Conservation (phyloP, 2,329 filamentous ascomycete genomes). For the Paecilomyces sp. region DNA sequence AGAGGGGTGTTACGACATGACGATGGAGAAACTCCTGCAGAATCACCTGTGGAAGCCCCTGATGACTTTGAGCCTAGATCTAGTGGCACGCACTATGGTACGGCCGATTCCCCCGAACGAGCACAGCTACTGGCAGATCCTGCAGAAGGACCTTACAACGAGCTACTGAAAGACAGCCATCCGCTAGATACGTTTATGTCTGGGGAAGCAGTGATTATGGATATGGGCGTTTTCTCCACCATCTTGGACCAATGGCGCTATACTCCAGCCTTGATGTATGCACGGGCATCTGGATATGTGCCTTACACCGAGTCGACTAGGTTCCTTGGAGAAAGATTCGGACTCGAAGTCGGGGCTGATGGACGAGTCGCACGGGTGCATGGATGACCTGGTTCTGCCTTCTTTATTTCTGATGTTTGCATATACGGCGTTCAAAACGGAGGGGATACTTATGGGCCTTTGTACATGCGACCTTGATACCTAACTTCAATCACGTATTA, state of each 20-base stretch:
- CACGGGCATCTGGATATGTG: constrained; percentile 16
- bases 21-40: constrained; percentile 1
- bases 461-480: background rate
- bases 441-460: background rate
- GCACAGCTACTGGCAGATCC: constrained; percentile 28
- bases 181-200: constrained; percentile 31
- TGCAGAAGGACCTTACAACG: constrained; percentile 13
- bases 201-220: constrained; percentile 30
- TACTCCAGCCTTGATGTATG: constrained; percentile 12
- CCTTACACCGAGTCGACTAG: constrained; percentile 28
- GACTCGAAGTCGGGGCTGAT: constrained; percentile 27
- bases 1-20: constrained; percentile 43
- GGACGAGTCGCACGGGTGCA: constrained; percentile 25
- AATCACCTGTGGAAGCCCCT: constrained; percentile 26
- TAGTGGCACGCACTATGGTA: constrained; percentile 4
- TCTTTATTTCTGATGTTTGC: background rate
- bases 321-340: constrained; percentile 30
- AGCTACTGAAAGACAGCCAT: constrained; percentile 19
- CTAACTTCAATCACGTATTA: background rate
- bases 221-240: constrained; percentile 26
- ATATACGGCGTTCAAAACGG: background rate
- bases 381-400: constrained; percentile 4
- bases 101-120: constrained; percentile 18
- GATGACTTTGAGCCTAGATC: constrained; percentile 32
- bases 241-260: constrained; percentile 34